Conservation (phyloP, 768 basidiomycete species). For the Boletus rubescentipes region DNA sequence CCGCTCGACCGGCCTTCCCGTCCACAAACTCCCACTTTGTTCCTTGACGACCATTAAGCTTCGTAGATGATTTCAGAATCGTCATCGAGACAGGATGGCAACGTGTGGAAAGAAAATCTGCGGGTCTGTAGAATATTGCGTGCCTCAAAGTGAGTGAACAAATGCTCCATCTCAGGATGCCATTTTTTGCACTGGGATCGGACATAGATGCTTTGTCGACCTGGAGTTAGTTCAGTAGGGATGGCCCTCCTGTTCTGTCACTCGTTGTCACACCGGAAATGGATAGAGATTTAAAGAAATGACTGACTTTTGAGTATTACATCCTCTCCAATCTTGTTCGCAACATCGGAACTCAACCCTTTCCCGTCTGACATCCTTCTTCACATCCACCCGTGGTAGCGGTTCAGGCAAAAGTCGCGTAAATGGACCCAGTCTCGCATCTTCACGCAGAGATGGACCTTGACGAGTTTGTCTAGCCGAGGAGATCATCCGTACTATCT, state of each 20-base stretch:
- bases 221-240: conserved; percentile 69
- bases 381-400: conserved; percentile 89
- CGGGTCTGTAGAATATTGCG: conserved; percentile 57
- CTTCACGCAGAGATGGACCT: conserved; percentile 46
- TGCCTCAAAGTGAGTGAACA: conserved; percentile 80
- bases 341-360: conserved; percentile 73
- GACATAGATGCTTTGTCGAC: conserved; percentile 61
- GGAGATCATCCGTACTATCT: conserved; percentile 83
- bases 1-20: conserved; percentile 64
- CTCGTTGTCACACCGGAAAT: not conserved
- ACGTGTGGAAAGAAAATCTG: conserved; percentile 96
- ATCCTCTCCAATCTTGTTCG: conserved; percentile 95
- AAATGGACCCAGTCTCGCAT: not conserved
- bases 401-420: conserved; percentile 24
- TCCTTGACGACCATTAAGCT: conserved; percentile 88
- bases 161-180: conserved; percentile 82
- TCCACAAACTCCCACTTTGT: conserved; percentile 78
- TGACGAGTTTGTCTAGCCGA: conserved; percentile 99
- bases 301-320: conserved; percentile 86
- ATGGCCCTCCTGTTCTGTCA: conserved; percentile 60
- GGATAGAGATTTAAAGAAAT: not conserved
- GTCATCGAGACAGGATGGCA: conserved; percentile 95
- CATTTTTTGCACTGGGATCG: conserved; percentile 75
- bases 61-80: conserved; percentile 99
- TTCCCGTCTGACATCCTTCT: conserved; percentile 97